These are phyloP conservation scores for Linaria vulgaris DNA, from an alignment of 257 asterid species.

Conservation along the genomic window DNA sequence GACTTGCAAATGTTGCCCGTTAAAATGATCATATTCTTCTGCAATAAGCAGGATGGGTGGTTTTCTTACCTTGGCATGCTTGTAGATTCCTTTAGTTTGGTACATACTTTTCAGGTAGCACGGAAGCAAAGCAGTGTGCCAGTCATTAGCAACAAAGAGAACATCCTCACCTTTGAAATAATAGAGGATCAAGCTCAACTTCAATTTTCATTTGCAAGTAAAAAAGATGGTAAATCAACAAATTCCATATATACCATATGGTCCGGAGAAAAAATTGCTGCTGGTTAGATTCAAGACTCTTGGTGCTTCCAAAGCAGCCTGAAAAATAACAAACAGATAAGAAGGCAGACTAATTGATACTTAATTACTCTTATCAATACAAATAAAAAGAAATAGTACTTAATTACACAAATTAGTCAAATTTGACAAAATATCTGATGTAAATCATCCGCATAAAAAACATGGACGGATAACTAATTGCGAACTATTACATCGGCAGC, in stretches of 20 bases:
- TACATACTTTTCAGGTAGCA: constrained; percentile 84
- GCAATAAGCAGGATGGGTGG: background rate
- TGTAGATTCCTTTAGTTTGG: constrained; percentile 81
- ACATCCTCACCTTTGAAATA: constrained; percentile 74
- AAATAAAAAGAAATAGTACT: too few species aligned
- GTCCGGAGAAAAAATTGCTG: constrained; percentile 76
- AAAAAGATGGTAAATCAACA: background rate
- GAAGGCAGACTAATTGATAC: background rate
- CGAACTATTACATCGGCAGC: background rate
- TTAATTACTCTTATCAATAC: too few species aligned
- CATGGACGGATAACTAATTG: background rate
- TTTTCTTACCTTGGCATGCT: constrained; percentile 61
- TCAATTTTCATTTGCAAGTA: constrained; percentile 2
- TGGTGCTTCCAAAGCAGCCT: constrained; percentile 97
- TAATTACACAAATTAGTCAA: constrained; percentile 4
- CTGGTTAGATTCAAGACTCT: constrained; percentile 60
- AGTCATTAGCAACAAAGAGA: constrained; percentile 86
- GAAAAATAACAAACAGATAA: constrained; percentile 25
- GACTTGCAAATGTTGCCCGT: constrained; percentile 1
- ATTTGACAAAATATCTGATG: background rate
- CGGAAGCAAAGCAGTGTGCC: constrained; percentile 94
- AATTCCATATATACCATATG: constrained; percentile 56
- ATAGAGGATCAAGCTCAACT: constrained; percentile 5
- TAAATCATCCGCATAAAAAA: too few species aligned
- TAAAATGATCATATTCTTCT: background rate